These are phyloP conservation scores for Talaromyces nanjingensis DNA, from an alignment of 495 filamentous ascomycete genomes.

Conservation along the genomic window DNA sequence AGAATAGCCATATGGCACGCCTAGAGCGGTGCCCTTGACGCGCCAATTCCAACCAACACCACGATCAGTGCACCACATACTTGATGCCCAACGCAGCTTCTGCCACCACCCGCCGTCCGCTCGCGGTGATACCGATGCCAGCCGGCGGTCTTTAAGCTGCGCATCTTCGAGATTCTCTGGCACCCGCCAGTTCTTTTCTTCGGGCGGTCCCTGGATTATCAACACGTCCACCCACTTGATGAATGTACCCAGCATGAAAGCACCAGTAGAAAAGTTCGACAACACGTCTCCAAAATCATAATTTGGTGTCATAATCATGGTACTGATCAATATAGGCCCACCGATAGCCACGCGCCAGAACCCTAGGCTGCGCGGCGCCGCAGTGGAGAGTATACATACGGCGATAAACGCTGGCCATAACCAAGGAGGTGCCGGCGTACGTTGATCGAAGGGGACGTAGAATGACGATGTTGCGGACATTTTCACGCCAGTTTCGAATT, in stretches of 20 bases:
- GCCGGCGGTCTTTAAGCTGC: neutral
- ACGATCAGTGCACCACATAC: too few relatives aligned
- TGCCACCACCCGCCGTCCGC: too few relatives aligned
- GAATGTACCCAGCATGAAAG: neutral
- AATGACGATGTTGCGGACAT: neutral
- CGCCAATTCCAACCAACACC: too few relatives aligned
- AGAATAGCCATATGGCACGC: too few relatives aligned
- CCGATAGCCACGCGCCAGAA: neutral
- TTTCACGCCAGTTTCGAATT: neutral
- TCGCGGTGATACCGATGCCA: neutral
- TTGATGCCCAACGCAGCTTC: too few relatives aligned
- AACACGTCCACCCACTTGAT: neutral
- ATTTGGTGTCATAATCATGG: neutral
- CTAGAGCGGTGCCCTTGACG: too few relatives aligned
- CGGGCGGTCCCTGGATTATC: neutral
- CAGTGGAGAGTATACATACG: neutral
- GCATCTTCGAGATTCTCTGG: neutral
- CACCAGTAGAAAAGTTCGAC: neutral
- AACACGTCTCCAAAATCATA: neutral
- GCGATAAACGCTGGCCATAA: neutral
- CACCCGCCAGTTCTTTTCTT: neutral
- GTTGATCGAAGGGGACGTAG: neutral
- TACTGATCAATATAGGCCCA: neutral
- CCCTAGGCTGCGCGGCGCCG: neutral
- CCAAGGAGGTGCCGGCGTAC: neutral